These are phyloP conservation scores for Raphanus sativus DNA, from an alignment of 345 rosid genomes.

Conservation along the genomic window DNA sequence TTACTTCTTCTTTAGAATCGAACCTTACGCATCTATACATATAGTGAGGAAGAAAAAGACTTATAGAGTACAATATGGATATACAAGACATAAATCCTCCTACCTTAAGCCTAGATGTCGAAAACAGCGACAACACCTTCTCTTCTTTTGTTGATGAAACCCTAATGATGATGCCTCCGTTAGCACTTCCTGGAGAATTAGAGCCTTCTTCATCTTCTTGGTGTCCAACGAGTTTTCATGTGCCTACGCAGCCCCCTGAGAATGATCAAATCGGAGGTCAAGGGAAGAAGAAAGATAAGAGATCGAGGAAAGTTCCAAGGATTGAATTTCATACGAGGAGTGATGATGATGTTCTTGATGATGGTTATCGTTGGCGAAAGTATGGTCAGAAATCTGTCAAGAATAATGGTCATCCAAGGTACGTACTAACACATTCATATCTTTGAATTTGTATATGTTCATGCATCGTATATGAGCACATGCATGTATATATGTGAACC, in stretches of 20 bases:
- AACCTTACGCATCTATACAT: conserved; percentile 27
- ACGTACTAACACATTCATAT: conserved; percentile 5
- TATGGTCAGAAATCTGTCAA: conserved; percentile 53
- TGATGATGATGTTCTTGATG: conserved; percentile 53
- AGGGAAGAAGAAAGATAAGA: conserved; percentile 25
- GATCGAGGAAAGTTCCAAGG: conserved; percentile 28
- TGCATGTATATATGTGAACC: not conserved
- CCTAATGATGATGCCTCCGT: conserved; percentile 28
- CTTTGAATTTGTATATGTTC: not conserved
- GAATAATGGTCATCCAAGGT: conserved; percentile 44
- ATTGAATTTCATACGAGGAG: conserved; percentile 49
- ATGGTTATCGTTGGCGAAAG: conserved; percentile 54
- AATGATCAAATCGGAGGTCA: conserved; percentile 14
- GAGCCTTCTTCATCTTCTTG: conserved; percentile 32
- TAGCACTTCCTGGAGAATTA: conserved; percentile 6
- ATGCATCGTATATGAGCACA: not conserved
- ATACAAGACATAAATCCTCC: conserved; percentile 12
- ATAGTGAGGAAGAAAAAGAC: not conserved
- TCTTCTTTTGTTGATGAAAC: conserved; percentile 31
- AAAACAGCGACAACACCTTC: conserved; percentile 13
- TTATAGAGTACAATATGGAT: conserved; percentile 24
- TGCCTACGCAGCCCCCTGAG: not conserved
- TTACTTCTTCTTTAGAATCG: conserved; percentile 30
- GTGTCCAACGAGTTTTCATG: conserved; percentile 23
- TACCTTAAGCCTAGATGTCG: conserved; percentile 28